phyloP scores from a whole-genome alignment of 1,284 basidiomycete genomes.

The Puccinia horiana region DNA sequence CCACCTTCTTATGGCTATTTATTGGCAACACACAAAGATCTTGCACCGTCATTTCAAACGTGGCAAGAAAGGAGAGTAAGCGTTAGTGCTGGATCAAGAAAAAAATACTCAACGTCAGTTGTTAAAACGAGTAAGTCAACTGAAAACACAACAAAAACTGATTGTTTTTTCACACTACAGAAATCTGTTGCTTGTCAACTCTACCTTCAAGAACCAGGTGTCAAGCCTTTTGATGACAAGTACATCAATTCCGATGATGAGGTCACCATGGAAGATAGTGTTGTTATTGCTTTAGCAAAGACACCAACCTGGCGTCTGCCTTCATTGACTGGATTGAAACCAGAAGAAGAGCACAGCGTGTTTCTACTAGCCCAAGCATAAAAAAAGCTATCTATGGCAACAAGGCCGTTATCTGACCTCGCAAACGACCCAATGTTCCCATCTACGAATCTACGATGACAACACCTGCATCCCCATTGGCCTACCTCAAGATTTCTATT shows the following conservation, averaged over 20 bases:
- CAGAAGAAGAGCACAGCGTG: neutral
- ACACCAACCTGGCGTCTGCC: slow-evolving; percentile 15
- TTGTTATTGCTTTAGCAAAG: neutral
- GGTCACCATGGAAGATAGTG: neutral
- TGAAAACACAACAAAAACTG: neutral
- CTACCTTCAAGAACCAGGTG: slow-evolving; percentile 46
- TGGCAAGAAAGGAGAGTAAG: neutral
- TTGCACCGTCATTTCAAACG: slow-evolving; percentile 19
- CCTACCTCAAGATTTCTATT: slow-evolving; percentile 37
- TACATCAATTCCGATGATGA: slow-evolving; percentile 31
- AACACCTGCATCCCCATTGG: slow-evolving; percentile 29
- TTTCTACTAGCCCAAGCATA: neutral
- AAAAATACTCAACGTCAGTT: slow-evolving; percentile 26
- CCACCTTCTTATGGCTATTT: slow-evolving; percentile 4
- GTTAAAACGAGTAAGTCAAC: slow-evolving; percentile 24
- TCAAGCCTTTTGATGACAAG: slow-evolving; percentile 30
- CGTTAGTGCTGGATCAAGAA: slow-evolving; percentile 1
- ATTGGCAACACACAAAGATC: slow-evolving; percentile 24
- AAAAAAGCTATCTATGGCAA: neutral
- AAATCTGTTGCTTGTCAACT: slow-evolving; percentile 33
- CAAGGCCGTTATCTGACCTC: neutral
- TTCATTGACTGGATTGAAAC: slow-evolving; percentile 44
- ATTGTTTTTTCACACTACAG: neutral
- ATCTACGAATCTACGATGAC: slow-evolving; percentile 8
- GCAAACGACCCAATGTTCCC: slow-evolving; percentile 4